Evolutionary conservation across 331 rosid species (phyloP).

Genomic region (Dryas integrifolia): DNA sequence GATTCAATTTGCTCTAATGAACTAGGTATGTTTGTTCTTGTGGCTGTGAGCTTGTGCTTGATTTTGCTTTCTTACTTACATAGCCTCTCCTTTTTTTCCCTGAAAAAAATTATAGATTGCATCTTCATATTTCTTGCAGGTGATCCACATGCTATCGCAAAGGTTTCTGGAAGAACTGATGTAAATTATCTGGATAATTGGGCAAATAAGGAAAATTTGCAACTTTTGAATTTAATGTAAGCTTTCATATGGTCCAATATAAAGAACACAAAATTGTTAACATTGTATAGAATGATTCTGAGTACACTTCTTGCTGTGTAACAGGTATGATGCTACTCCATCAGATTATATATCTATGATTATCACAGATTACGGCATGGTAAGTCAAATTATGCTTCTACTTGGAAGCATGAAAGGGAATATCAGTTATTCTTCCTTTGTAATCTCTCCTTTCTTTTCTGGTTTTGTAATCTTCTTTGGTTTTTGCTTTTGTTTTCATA

Average conservation of each 20-base stretch:
- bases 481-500: not conserved
- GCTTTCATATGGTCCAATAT: slow-evolving; percentile 23
- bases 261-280: slow-evolving; percentile 3
- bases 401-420: not conserved
- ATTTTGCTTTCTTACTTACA: not conserved
- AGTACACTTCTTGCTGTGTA: slow-evolving; percentile 11
- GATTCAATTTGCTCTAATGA: slow-evolving; percentile 85
- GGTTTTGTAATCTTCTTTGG: not conserved
- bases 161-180: slow-evolving; percentile 62
- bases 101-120: not conserved
- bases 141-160: slow-evolving; percentile 59
- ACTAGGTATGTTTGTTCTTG: slow-evolving; percentile 50
- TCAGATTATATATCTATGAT: slow-evolving; percentile 81
- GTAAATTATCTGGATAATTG: slow-evolving; percentile 51
- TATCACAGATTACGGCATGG: slow-evolving; percentile 89
- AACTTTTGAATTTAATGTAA: slow-evolving; percentile 73
- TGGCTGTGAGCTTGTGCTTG: not conserved
- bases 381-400: slow-evolving; percentile 27
- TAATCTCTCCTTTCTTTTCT: not conserved
- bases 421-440: not conserved
- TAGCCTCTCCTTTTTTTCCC: not conserved
- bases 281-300: slow-evolving; percentile 15
- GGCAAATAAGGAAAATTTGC: slow-evolving; percentile 53
- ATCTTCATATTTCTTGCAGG: slow-evolving; percentile 45
- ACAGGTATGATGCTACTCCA: slow-evolving; percentile 81